These are phyloP conservation scores for Metschnikowia baotianmanensis DNA, from an alignment of 805 yeast species.

Conservation along the genomic window DNA sequence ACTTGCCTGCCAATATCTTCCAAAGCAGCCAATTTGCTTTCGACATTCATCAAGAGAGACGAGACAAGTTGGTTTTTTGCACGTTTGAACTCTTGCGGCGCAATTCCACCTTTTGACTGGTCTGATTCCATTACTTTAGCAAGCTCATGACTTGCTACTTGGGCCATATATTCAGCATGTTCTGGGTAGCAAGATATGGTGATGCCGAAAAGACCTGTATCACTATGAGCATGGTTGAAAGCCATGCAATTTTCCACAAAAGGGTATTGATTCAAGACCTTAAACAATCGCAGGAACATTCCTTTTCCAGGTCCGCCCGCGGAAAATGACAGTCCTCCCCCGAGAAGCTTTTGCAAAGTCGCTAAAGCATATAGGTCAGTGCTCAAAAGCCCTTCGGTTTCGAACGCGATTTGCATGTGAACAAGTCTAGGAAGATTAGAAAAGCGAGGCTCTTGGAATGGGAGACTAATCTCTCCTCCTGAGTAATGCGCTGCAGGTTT, in stretches of 20 bases:
- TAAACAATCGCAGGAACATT: conserved; percentile 91
- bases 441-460: conserved; percentile 37
- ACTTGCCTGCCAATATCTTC: conserved; percentile 96
- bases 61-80: conserved; percentile 92
- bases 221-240: conserved; percentile 86
- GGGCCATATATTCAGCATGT: conserved; percentile 81
- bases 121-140: conserved; percentile 34
- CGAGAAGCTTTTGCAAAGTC: conserved; percentile 81
- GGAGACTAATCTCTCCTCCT: conserved; percentile 47
- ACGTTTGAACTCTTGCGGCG: conserved; percentile 71
- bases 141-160: conserved; percentile 57
- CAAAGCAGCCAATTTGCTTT: conserved; percentile 86
- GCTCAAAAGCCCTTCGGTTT: conserved; percentile 78
- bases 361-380: conserved; percentile 91
- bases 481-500: conserved; percentile 60
- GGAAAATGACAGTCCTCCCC: conserved; percentile 96
- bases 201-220: conserved; percentile 89
- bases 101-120: conserved; percentile 52
- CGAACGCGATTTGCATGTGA: conserved; percentile 84
- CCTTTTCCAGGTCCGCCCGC: conserved; percentile 99
- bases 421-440: conserved; percentile 69
- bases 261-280: conserved; percentile 87
- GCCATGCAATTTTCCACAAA: conserved; percentile 86
- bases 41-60: conserved; percentile 87
- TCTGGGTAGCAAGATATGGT: conserved; percentile 81